Evolutionary conservation across 306 rosid genomes (phyloP), one percentile per base, ranked within the genome.

Genomic region (Elaeagnus macrophylla): DNA sequence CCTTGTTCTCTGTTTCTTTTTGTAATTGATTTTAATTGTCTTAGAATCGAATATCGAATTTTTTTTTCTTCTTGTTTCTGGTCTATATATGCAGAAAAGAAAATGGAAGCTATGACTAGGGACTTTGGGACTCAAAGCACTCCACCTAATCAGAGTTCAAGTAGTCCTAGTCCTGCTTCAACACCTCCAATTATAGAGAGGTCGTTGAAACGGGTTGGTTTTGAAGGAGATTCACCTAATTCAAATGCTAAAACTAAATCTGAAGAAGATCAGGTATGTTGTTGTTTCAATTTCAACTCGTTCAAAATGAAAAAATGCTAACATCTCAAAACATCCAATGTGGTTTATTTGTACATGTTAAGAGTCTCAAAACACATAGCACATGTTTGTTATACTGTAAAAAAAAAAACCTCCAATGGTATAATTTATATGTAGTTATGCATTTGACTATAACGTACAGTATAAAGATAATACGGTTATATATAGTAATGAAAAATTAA

Each of bases 111-210:
- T 25, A 72, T 60, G 69, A 91, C 82, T 20, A 84, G 78, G 67
- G 89, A 91, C 75, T 83, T 76, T n/a, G 91, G 89, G 16, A 87
- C 83, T 79, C 96, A 87, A 72, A 87, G 87, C 64, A 80, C 93
- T 20, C 78, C 84, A 46, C 51, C 78, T 25, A 64, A 40, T 63
- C 67, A 69, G 53, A 75, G 85, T 74, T 82, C 93, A 70, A 71
- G 75, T 64, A 83, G 79, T 62, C 74, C 72, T 46, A 80, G 74
- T 69, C 74, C 75, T 54, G 71, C 72, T 72, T 77, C 89, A 44
- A 84, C 95, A 40, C 87, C 96, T 60, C 59, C 89, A 47, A 82
- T 69, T 36, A 32, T 42, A 56, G 88, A 86, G 64, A 76, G 74
- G 48, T 68, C 85, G 9, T 52, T 66, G 20, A 79, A 83, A 45